These are phyloP conservation scores for Cryptococcus sp. DNA, from an alignment of 1,284 basidiomycete genomes.

Conservation along the genomic window DNA sequence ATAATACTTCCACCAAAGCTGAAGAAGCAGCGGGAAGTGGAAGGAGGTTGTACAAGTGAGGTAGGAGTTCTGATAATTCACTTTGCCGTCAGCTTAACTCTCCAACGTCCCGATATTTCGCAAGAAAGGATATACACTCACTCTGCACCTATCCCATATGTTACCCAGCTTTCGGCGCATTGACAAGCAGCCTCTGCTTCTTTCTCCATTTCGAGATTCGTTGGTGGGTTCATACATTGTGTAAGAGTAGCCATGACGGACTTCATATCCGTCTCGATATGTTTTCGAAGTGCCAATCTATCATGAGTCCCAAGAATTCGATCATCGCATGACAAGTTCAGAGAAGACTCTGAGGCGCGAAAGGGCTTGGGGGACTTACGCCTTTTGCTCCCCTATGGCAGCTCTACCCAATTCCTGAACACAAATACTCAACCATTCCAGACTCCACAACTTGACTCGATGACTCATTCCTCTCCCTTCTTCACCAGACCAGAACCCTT, in stretches of 20 bases:
- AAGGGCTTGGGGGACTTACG: slow-evolving; percentile 54
- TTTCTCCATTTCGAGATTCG: slow-evolving; percentile 36
- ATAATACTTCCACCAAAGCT: slow-evolving; percentile 69
- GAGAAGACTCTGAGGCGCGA: neutral
- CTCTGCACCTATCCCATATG: slow-evolving; percentile 61
- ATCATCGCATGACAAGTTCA: neutral
- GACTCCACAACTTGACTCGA: slow-evolving; percentile 40
- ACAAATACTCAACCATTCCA: slow-evolving; percentile 77
- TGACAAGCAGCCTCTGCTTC: slow-evolving; percentile 67
- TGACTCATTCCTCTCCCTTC: slow-evolving; percentile 19
- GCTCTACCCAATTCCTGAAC: slow-evolving; percentile 73
- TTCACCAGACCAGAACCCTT: neutral
- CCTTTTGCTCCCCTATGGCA: slow-evolving; percentile 67
- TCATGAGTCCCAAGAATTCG: too few relatives aligned
- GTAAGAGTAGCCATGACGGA: slow-evolving; percentile 66
- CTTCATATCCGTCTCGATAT: slow-evolving; percentile 55
- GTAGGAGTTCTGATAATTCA: slow-evolving; percentile 51
- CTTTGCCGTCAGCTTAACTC: slow-evolving; percentile 23
- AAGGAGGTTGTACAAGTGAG: slow-evolving; percentile 55
- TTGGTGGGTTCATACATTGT: slow-evolving; percentile 50
- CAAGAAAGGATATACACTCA: slow-evolving; percentile 45
- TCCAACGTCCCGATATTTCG: slow-evolving; percentile 1
- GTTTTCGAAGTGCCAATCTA: slow-evolving; percentile 32
- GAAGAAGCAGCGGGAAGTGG: slow-evolving; percentile 61
- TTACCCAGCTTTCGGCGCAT: slow-evolving; percentile 77